A percentile compares a stretch with the other conserved stretches of the same genome.
phyloP scores from a whole-genome alignment of 805 yeast genomes.

The Kuraishia piskuri region DNA sequence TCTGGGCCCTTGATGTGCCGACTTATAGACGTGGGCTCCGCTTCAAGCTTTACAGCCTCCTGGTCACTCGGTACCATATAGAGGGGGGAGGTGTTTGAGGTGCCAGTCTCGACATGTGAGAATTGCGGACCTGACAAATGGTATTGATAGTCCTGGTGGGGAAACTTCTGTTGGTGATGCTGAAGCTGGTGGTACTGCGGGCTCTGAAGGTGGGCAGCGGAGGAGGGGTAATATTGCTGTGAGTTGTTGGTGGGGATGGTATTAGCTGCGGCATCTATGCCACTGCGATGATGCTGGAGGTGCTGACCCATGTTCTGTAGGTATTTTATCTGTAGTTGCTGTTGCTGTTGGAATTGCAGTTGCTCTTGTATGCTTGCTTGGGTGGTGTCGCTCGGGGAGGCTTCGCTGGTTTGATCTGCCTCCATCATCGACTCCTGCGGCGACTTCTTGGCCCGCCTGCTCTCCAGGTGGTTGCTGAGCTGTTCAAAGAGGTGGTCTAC shows the following conservation, averaged over 20 bases:
- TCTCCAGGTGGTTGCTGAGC: constrained; percentile 19
- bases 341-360: not conserved
- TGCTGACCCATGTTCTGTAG: not conserved
- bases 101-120: not conserved
- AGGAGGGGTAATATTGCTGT: not conserved
- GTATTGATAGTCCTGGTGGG: not conserved
- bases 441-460: not conserved
- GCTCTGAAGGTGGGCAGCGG: not conserved
- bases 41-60: not conserved
- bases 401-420: constrained; percentile 3
- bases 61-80: not conserved
- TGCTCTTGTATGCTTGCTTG: not conserved
- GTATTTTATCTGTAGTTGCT: not conserved
- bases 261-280: not conserved
- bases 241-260: not conserved
- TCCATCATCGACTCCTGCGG: not conserved
- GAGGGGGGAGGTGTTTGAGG: not conserved
- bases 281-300: not conserved
- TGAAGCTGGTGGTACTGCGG: not conserved
- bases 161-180: not conserved
- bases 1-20: constrained; percentile 8
- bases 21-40: not conserved
- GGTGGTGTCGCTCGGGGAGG: constrained; percentile 9
- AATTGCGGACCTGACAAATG: not conserved
- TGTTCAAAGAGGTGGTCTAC: constrained; percentile 45